A percentile compares a stretch with the other conserved stretches of the same genome.
These are phyloP conservation scores for Pigoraptor vietnamica DNA, from an alignment of 78 protist genomes.

Conservation along the genomic window DNA sequence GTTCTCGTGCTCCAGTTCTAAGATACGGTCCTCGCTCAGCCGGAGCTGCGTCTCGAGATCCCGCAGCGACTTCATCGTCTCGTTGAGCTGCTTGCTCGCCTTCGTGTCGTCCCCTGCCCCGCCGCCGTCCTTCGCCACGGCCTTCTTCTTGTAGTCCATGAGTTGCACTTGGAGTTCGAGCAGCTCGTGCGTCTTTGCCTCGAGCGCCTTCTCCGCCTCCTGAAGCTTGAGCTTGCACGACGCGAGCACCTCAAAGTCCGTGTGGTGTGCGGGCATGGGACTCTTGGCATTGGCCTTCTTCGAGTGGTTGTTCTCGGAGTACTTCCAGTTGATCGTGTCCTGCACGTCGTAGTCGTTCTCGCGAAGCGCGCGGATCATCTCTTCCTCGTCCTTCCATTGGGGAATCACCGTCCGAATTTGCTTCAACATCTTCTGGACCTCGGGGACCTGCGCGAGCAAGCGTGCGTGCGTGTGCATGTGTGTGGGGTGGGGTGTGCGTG, in stretches of 20 bases:
- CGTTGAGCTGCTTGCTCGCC: background rate
- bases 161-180: background rate
- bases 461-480: no score
- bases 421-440: background rate
- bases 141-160: background rate
- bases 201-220: background rate
- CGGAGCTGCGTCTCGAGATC: background rate
- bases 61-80: background rate
- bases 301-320: background rate
- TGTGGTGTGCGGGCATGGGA: background rate
- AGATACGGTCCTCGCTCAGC: background rate
- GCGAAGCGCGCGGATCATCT: background rate
- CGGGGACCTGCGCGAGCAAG: background rate
- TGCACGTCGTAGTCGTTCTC: slow-evolving; percentile 1
- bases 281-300: background rate
- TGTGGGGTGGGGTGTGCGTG: no score
- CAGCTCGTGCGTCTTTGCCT: background rate
- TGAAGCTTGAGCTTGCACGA: background rate
- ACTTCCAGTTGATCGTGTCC: background rate
- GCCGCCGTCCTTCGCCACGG: background rate
- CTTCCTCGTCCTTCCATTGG: background rate
- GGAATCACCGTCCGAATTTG: background rate
- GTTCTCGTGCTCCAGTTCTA: background rate
- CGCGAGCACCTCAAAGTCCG: background rate
- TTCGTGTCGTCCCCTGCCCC: background rate